Evolutionary conservation across 768 basidiomycete genomes (phyloP).

Genomic region (Megacollybia marginata): DNA sequence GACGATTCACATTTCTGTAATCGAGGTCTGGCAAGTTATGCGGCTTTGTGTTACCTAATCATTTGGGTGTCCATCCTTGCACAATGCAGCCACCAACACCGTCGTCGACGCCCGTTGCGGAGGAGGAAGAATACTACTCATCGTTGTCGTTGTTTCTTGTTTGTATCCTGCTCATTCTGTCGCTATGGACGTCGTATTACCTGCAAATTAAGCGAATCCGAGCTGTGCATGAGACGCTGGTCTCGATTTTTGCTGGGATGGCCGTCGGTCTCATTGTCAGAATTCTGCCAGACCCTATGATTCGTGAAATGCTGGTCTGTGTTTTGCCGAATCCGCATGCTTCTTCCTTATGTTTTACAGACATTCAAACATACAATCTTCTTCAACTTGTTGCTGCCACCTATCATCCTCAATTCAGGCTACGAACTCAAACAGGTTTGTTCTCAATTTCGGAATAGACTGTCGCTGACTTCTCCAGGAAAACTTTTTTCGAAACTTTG

Average conservation of each 20-base stretch:
- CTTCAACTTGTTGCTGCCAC: conserved; percentile 96
- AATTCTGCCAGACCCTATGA: conserved; percentile 87
- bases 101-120: conserved; percentile 34
- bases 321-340: background rate
- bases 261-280: conserved; percentile 88
- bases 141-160: conserved; percentile 94
- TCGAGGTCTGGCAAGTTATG: too few relatives aligned
- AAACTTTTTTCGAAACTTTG: conserved; percentile 98
- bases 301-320: conserved; percentile 95
- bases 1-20: too few relatives aligned
- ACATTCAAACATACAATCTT: conserved; percentile 96
- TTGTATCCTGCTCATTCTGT: conserved; percentile 86
- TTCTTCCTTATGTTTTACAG: conserved; percentile 29
- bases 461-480: conserved; percentile 44
- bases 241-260: conserved; percentile 95
- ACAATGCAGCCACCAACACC: conserved; percentile 12
- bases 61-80: too few relatives aligned
- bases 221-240: conserved; percentile 91
- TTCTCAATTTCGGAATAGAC: background rate
- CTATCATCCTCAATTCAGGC: conserved; percentile 96
- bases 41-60: too few relatives aligned
- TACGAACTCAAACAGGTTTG: conserved; percentile 94
- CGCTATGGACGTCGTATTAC: conserved; percentile 95
- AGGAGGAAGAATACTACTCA: conserved; percentile 87
- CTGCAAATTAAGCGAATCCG: conserved; percentile 95